Evolutionary conservation across 2,329 filamentous ascomycete genomes (phyloP), one percentile per base, ranked within the genome.

Genomic region (Alternaria sp.): DNA sequence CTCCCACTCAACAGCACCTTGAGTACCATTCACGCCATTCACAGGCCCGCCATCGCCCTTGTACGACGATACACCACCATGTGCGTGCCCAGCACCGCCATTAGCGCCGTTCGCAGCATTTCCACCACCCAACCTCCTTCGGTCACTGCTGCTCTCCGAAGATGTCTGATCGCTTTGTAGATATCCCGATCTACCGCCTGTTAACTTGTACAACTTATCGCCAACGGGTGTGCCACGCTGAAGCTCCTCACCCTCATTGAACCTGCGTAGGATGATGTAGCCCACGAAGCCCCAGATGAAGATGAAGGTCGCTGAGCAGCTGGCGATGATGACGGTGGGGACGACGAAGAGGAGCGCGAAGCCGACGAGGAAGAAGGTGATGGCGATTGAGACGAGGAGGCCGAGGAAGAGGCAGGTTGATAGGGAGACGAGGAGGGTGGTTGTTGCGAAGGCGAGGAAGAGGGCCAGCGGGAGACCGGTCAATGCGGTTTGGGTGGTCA

Each of bases 291-390:
- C 88, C 73, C 73, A 78, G 15, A 78, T 59, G 87, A 91, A 95
- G 64, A 90, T 79, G 63, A 90, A 85, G 1, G 89, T 80, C 6
- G 88, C 91, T 21, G 89, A 77, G 51, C 85, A 85, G 12, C 86
- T 88, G 3, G 90, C 89, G 65, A 92, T 77, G 77, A 92, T 86
- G 40, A 95, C 81, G 0, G 88, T 86, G 2, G 91, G 91, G 0
- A 92, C 80, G 15, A 96, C 84, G 44, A 94, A 75, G 51, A 92
- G 76, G 11, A 91, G 81, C 3, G 90, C 90, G 47, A 92, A 77
- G 54, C 89, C 87, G 57, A 89, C 85, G 83, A 88, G 90, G 81
- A 91, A 89, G 51, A 91, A 83, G 1, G 87, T 86, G 81, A 92
- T 92, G 59, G 89, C 72, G 9, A 86, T 73, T 3, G 85, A 85